These are phyloP conservation scores for Populus pruinosa DNA, from an alignment of 345 rosid species.

Conservation along the genomic window DNA sequence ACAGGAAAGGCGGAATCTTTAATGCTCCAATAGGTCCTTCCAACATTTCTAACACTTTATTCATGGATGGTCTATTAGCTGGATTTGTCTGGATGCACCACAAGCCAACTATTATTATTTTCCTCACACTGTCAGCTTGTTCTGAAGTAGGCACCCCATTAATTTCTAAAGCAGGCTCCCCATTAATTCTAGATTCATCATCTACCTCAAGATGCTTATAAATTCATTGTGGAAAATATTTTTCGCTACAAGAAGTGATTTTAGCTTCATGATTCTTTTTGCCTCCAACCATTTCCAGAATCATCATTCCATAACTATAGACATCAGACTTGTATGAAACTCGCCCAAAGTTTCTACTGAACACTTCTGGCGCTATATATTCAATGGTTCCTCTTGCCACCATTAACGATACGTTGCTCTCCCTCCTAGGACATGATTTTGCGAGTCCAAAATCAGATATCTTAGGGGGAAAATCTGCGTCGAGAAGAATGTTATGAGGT, in stretches of 20 bases:
- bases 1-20: no score
- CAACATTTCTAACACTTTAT: slow-evolving; percentile 36
- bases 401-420: not conserved
- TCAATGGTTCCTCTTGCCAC: slow-evolving; percentile 13
- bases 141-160: not conserved
- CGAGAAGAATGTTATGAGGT: slow-evolving; percentile 1
- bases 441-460: slow-evolving; percentile 12
- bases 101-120: not conserved
- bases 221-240: slow-evolving; percentile 4
- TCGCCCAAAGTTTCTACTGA: slow-evolving; percentile 5
- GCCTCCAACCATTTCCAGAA: slow-evolving; percentile 1
- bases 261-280: not conserved
- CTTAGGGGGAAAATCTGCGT: not conserved
- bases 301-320: slow-evolving; percentile 15
- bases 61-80: slow-evolving; percentile 26
- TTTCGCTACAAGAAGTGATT: not conserved
- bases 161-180: no score
- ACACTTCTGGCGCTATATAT: slow-evolving; percentile 14
- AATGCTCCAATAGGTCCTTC: slow-evolving; percentile 29
- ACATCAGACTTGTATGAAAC: not conserved
- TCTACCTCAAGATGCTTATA: not conserved
- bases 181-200: not conserved
- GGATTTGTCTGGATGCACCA: slow-evolving; percentile 40
- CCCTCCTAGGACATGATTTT: not conserved
- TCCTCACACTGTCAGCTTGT: not conserved